These are phyloP conservation scores for Hemileccinum impolitum DNA, from an alignment of 768 basidiomycete genomes.

Conservation along the genomic window DNA sequence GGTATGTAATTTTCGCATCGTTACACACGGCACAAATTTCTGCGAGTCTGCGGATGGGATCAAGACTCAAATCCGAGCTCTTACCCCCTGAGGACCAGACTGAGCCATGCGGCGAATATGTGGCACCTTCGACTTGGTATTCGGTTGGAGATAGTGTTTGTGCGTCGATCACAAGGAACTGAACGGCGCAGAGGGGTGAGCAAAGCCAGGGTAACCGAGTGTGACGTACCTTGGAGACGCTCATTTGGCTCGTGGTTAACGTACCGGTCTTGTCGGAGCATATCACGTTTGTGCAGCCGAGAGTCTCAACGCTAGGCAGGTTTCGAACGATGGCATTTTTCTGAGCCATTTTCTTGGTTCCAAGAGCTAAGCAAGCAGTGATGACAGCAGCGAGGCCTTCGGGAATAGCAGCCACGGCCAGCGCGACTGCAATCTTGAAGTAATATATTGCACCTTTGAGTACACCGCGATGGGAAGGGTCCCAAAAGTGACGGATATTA, in stretches of 20 bases:
- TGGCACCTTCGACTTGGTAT: constrained; percentile 86
- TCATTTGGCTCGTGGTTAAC: constrained; percentile 96
- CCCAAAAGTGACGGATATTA: constrained; percentile 94
- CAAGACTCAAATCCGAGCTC: constrained; percentile 56
- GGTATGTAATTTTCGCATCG: constrained; percentile 86
- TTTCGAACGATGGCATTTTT: constrained; percentile 97
- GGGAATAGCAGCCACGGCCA: constrained; percentile 98
- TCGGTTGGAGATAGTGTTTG: constrained; percentile 51
- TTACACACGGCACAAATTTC: constrained; percentile 95
- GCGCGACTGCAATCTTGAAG: constrained; percentile 98
- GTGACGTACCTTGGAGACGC: constrained; percentile 67
- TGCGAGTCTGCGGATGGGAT: constrained; percentile 77
- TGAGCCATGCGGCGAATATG: constrained; percentile 82
- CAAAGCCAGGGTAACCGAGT: background rate
- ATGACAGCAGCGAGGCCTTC: constrained; percentile 99
- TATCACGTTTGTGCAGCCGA: constrained; percentile 97
- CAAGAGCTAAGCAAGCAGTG: constrained; percentile 93
- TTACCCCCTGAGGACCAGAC: constrained; percentile 68
- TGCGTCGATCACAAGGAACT: constrained; percentile 77
- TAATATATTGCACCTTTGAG: constrained; percentile 97
- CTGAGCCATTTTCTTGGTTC: constrained; percentile 99
- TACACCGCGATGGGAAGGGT: constrained; percentile 86
- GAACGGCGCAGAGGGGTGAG: constrained; percentile 4
- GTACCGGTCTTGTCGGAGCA: constrained; percentile 99
- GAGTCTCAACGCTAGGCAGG: constrained; percentile 93